Percentiles rank a stretch among this genome's conserved stretches.
Conservation (phyloP, 352 stramenopile species). For the Pythium phragmiticola region DNA sequence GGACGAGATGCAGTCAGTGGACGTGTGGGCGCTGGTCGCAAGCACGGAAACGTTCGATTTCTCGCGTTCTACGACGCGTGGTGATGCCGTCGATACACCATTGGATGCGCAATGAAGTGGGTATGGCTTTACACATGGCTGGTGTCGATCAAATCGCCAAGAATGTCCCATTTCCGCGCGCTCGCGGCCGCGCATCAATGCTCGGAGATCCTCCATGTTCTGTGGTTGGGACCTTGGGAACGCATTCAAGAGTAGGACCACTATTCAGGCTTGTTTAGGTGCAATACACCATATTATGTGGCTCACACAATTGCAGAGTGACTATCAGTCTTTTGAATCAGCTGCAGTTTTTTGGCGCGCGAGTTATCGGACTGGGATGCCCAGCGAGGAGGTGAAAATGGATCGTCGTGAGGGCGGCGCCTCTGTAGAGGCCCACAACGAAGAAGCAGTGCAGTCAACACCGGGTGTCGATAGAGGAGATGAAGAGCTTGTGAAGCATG, state of each 20-base stretch:
- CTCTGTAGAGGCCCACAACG: not conserved
- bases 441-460: not conserved
- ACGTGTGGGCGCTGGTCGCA: slow-evolving; percentile 30
- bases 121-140: not conserved
- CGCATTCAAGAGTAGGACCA: not conserved
- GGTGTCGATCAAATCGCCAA: slow-evolving; percentile 1
- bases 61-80: not conserved
- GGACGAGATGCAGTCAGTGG: slow-evolving; percentile 62
- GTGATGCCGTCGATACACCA: not conserved
- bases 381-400: not conserved
- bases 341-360: not conserved
- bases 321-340: slow-evolving; percentile 14
- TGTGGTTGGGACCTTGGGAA: too few relatives aligned
- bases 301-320: slow-evolving; percentile 11
- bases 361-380: not conserved
- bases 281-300: slow-evolving; percentile 1
- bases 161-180: not conserved
- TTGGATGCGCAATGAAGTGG: not conserved
- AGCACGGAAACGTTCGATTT: slow-evolving; percentile 5
- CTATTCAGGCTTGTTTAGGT: not conserved
- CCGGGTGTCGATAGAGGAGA: not conserved
- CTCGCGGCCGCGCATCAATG: slow-evolving; percentile 1
- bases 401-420: not conserved
- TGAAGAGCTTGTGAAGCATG: not conserved
- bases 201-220: too few relatives aligned